These are phyloP conservation scores for Trichoderma simmonsii DNA, from an alignment of 2,329 filamentous ascomycete species.

Conservation along the genomic window DNA sequence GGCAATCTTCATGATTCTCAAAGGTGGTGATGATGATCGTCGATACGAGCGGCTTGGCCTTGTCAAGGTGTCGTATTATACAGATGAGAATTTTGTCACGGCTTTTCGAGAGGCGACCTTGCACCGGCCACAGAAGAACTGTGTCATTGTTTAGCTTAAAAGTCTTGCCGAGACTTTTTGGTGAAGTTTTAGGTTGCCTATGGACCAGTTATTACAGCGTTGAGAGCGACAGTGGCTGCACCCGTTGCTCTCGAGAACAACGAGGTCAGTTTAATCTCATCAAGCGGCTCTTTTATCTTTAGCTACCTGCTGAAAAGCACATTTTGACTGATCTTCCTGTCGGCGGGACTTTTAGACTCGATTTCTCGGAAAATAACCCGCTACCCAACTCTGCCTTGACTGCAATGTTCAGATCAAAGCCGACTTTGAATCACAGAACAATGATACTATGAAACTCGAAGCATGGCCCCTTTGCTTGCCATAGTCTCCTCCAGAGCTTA, in stretches of 20 bases:
- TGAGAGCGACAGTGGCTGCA: not conserved
- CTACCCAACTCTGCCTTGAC: too few species aligned
- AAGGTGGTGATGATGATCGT: not conserved
- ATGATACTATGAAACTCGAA: not conserved
- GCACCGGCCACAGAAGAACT: not conserved
- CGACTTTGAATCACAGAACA: too few species aligned
- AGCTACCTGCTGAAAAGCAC: not conserved
- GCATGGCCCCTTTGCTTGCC: not conserved
- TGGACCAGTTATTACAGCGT: not conserved
- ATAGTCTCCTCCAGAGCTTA: not conserved
- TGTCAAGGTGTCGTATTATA: not conserved
- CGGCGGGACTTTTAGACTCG: not conserved
- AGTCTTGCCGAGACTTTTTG: accelerated
- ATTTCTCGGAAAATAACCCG: too few species aligned
- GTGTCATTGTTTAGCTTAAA: not conserved
- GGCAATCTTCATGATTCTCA: not conserved
- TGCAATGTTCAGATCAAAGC: not conserved
- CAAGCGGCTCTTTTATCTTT: not conserved
- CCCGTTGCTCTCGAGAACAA: not conserved
- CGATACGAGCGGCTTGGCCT: not conserved
- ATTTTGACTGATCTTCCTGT: not conserved
- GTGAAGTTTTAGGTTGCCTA: not conserved
- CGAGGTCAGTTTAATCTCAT: not conserved
- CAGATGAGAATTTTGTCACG: not conserved
- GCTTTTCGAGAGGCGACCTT: not conserved